Conservation (phyloP, 208 protist genomes). For the Phytomonas serpens region DNA sequence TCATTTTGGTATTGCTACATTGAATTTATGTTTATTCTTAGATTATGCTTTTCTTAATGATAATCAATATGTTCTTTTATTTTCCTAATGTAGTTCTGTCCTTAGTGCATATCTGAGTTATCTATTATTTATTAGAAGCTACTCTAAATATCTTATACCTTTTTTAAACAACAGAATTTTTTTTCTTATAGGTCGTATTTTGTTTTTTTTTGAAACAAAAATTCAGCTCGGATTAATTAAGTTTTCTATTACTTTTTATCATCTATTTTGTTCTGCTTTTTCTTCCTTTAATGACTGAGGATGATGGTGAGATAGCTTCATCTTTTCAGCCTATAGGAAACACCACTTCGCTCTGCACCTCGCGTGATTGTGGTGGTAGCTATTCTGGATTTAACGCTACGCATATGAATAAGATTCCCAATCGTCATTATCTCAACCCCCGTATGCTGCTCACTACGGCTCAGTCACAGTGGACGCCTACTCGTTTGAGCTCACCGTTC, state of each 20-base stretch:
- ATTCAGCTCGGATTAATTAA: background rate
- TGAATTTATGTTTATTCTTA: conserved; percentile 9
- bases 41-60: background rate
- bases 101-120: background rate
- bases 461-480: conserved; percentile 37
- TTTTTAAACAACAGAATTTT: conserved; percentile 7
- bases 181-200: conserved; percentile 6
- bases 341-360: background rate
- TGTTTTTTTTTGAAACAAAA: background rate
- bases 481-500: conserved; percentile 65
- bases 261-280: conserved; percentile 10
- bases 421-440: background rate
- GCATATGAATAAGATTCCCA: background rate
- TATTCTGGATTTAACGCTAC: background rate
- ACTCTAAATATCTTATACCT: conserved; percentile 2
- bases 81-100: background rate
- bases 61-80: conserved; percentile 1
- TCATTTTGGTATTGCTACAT: background rate
- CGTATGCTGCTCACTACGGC: background rate
- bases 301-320: background rate
- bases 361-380: background rate
- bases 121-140: background rate
- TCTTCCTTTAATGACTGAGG: conserved; percentile 1
- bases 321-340: background rate
- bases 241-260: background rate